Percentiles rank a stretch among this genome's conserved stretches.
phyloP scores from a whole-genome alignment of 192 early-diverging fungal species.

The Coemansia sp. region DNA sequence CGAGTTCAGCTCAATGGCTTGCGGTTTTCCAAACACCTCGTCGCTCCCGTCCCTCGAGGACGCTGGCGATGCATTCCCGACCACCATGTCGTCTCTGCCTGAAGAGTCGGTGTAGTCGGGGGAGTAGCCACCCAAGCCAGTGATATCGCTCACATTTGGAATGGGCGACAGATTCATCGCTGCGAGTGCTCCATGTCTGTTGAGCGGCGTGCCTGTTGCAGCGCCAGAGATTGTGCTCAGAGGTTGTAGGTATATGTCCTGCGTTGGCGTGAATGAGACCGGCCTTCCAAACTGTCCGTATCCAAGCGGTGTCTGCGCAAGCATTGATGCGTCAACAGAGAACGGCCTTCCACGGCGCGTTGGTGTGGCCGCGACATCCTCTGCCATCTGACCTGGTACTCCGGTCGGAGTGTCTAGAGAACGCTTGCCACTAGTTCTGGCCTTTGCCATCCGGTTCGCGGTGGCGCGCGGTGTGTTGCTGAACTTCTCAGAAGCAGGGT shows the following conservation, averaged over 20 bases:
- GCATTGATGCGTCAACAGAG: slow-evolving; percentile 43
- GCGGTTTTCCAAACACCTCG: background rate
- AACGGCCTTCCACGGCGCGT: slow-evolving; percentile 35
- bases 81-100: background rate
- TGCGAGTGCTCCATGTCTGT: background rate
- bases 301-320: slow-evolving; percentile 27
- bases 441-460: background rate
- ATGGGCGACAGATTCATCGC: slow-evolving; percentile 8
- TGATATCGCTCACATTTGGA: slow-evolving; percentile 6
- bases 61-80: background rate
- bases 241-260: slow-evolving; percentile 38
- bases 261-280: slow-evolving; percentile 28
- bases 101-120: slow-evolving; percentile 33
- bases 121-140: slow-evolving; percentile 35
- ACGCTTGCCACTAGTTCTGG: slow-evolving; percentile 1
- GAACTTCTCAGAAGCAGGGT: background rate
- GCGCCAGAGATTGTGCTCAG: slow-evolving; percentile 16
- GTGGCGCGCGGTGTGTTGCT: slow-evolving; percentile 1
- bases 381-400: background rate
- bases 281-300: slow-evolving; percentile 11
- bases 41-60: slow-evolving; percentile 5
- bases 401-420: background rate
- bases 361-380: slow-evolving; percentile 10
- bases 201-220: background rate
- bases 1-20: background rate